Percentiles rank a stretch among this genome's conserved stretches.
Conservation (phyloP, 495 filamentous ascomycete species). For the Bryoglossum gracile region DNA sequence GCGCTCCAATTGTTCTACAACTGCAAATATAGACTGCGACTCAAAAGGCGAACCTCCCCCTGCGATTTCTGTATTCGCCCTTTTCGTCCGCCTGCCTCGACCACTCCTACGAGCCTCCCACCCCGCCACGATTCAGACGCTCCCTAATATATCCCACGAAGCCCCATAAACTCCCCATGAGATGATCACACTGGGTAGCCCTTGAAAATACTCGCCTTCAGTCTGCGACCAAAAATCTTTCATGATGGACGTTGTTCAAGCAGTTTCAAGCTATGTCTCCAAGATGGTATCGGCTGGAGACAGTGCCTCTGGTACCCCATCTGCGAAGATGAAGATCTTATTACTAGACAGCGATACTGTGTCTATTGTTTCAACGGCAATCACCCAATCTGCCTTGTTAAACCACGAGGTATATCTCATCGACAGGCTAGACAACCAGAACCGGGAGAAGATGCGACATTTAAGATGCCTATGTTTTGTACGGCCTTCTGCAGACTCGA, state of each 20-base stretch:
- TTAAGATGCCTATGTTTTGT: constrained; percentile 90
- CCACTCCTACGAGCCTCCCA: neutral
- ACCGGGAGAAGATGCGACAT: constrained; percentile 97
- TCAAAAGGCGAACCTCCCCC: too few species aligned
- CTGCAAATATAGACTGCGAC: too few species aligned
- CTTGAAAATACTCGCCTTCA: constrained; percentile 12
- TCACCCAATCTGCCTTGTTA: constrained; percentile 91
- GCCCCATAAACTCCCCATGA: too few species aligned
- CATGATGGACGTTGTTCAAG: constrained; percentile 86
- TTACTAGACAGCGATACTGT: constrained; percentile 93
- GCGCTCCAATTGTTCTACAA: too few species aligned
- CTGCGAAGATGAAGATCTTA: constrained; percentile 97
- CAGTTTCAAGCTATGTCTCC: constrained; percentile 89
- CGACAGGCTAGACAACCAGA: constrained; percentile 84
- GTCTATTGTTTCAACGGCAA: constrained; percentile 85
- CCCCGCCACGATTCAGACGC: too few species aligned
- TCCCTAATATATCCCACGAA: too few species aligned
- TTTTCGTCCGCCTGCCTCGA: neutral
- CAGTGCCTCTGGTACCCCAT: constrained; percentile 55
- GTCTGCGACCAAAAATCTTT: neutral
- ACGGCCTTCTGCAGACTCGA: constrained; percentile 80
- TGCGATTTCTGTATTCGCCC: neutral
- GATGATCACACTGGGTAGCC: constrained; percentile 12
- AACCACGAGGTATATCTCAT: constrained; percentile 97
- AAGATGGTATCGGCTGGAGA: constrained; percentile 94